Evolutionary conservation across 352 stramenopile species (phyloP), one percentile per base, ranked within the genome.

Genomic region (Globisporangium lucens): DNA sequence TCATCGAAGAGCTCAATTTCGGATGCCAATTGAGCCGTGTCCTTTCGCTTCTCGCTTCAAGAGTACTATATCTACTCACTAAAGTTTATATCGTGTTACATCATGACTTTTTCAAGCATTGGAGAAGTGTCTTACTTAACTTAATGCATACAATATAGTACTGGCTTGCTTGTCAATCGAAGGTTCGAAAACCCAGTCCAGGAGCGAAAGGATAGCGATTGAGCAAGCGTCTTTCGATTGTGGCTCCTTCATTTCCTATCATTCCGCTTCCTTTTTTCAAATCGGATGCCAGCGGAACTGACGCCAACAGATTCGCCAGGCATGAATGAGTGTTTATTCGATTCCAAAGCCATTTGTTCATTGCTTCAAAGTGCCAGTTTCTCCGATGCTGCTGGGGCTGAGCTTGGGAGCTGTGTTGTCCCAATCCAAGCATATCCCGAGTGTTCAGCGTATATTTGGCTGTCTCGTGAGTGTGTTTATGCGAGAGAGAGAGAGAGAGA

Each of bases 241-340:
- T 47, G 56, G 22, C 33, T 61, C 56, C 33, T 61, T 61, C 56
- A 47, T 61, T 49, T 49, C 56, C 33, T 49, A 61, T 61, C 56
- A 49, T 33, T 22, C 2, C 15, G 15, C 29, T 27, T 46, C 56
- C n/a, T 29, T 29, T 17, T 27, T 7, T 27, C 49, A 15, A 49
- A 35, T 12, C 10, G 4, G n/a, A 49, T 61, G 33, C 33, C 33
- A 24, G 43, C 17, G 43, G 17, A 51, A 24, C 43, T 22, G 43
- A 51, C 17, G 17, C 43, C 17, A 24, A 15, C 43, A 20, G 43
- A 51, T 51, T 51, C 43, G 5, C 43, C 7, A 51, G 43, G 43
- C 43, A 51, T 51, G 17, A 46, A 3, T 13, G 43, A 22, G 38
- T 46, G 3, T 33, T 33, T 46, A 13, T 24, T 51, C 17, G 17